Evolutionary conservation across 805 yeast species (phyloP), one percentile per base, ranked within the genome.

Genomic region (Lipomyces chichibuensis): DNA sequence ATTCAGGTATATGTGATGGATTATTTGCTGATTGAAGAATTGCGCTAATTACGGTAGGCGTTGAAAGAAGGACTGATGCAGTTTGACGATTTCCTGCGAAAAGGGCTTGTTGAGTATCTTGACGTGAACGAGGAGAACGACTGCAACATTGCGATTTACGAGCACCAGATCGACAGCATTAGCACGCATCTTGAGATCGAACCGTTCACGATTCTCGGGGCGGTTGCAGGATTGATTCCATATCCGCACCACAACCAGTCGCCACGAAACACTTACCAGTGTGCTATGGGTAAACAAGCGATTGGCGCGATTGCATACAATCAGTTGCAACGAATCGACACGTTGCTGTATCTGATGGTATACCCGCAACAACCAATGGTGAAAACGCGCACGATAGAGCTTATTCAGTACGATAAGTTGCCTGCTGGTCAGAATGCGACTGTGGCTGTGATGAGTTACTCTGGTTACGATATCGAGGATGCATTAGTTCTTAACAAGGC

Each of bases 211-310:
- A 89, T 92, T 2, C 80, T 92, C 39, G 97, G 99, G 79, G 97
- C 95, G 71, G 97, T 97, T 54, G 99, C 99, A 5, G 91, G 97
- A 27, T 92, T 95, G 77, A 95, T 95, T 84, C 99, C 99, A 20
- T 95, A 94, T 90, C 99, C 99, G 17, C 98, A 95, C 81, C 99
- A 95, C 80, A 95, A 95, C 80, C 99, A 94, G 83, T 93, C 98
- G 69, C 99, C 99, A 67, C 95, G 99, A 87, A 94, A 94, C 78
- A 94, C 99, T 2, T 94, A 94, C 80, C 99, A 94, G 83, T 92
- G 97, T 78, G 99, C 99, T 70, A 94, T 94, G 99, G 99, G 97
- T 87, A 92, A 92, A 80, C 99, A 95, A 81, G 99, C 99, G n/a
- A 94, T 95, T 79, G 99, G 99, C 73, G 98, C 98, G 1, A 95